Conservation (phyloP, 768 basidiomycete genomes). For the Hygrocybe coccinea region DNA sequence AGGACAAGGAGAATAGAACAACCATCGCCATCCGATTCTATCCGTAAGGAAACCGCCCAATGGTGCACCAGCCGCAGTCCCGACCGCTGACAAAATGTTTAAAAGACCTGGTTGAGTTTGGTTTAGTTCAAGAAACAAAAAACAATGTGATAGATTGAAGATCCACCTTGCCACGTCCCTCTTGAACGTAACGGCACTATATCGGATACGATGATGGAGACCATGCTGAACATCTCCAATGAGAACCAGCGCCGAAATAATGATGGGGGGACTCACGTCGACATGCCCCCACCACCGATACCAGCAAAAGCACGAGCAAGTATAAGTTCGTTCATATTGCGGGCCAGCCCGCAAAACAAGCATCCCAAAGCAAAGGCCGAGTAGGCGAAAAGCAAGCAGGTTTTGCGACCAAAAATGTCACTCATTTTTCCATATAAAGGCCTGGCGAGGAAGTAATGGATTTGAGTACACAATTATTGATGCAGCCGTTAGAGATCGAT, state of each 20-base stretch:
- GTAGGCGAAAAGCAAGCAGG: slow-evolving; percentile 53
- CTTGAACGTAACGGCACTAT: slow-evolving; percentile 56
- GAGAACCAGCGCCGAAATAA: not conserved
- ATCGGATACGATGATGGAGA: slow-evolving; percentile 63
- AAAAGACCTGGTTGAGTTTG: slow-evolving; percentile 38
- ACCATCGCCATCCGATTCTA: slow-evolving; percentile 66
- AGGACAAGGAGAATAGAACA: not conserved
- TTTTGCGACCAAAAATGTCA: slow-evolving; percentile 62
- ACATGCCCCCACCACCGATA: slow-evolving; percentile 59
- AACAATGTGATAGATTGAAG: not conserved
- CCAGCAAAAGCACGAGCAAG: slow-evolving; percentile 51
- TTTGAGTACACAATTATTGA: not conserved
- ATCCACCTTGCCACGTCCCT: slow-evolving; percentile 65
- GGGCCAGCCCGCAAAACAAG: slow-evolving; percentile 48
- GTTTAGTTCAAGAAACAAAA: not conserved
- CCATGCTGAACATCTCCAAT: slow-evolving; percentile 35
- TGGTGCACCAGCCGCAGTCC: slow-evolving; percentile 57
- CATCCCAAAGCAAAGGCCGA: slow-evolving; percentile 50
- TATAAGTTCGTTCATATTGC: slow-evolving; percentile 52
- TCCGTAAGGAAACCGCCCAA: slow-evolving; percentile 60
- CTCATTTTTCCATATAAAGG: slow-evolving; percentile 62
- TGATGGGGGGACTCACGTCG: slow-evolving; percentile 41
- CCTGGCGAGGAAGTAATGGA: slow-evolving; percentile 26
- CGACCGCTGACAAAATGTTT: slow-evolving; percentile 56
- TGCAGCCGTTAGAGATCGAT: not conserved